Evolutionary conservation across 2,329 filamentous ascomycete genomes (phyloP), one percentile per base, ranked within the genome.

Genomic region (Endoconidiophora polonica): DNA sequence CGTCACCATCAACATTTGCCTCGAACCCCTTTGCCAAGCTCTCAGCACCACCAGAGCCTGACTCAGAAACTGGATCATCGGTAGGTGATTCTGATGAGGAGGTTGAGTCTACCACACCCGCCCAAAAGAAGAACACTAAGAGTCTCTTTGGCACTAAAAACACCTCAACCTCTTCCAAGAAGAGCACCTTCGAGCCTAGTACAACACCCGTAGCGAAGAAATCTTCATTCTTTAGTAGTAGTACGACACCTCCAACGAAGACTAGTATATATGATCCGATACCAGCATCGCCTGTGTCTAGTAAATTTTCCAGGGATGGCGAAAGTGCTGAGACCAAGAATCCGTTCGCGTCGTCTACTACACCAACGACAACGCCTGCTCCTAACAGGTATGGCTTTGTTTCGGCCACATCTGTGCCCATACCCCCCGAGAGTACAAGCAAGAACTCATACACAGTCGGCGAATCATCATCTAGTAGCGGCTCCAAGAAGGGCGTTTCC

Each of bases 361-460:
- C 72, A 1, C 73, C 73, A 2, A 73, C 67, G 4, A 66, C 68
- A 9, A 75, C 73, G 0, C 72, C 73, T 3, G 70, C 71, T 2
- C 63, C 71, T 2, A 61, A 65, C 7, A 69, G 68, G 53, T 73
- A 74, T 54, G 62, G 63, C 6, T 65, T 67, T 23, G 66, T 23
- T 56, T 61, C n/a, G 12, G 38, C 43, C 46, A 29, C 43, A 46
- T 16, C 57, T 53, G 61, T 58, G 20, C 73, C 74, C 52, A 61
- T 77, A 3, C 73, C 74, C 33, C 73, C 74, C 20, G 73, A 77
- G 54, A 62, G 71, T 52, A 75, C 67, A 49, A 77, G 72, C 66
- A 75, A 71, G 64, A 61, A 63, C 52, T 60, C 64, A 46, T 76
- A 68, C 57, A 62, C 66, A 46, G 56, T 73, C 38, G 71, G 68